A percentile compares a stretch with the other conserved stretches of the same genome.
Conservation (phyloP, 805 yeast species). For the Tetrapisispora arboricola region DNA sequence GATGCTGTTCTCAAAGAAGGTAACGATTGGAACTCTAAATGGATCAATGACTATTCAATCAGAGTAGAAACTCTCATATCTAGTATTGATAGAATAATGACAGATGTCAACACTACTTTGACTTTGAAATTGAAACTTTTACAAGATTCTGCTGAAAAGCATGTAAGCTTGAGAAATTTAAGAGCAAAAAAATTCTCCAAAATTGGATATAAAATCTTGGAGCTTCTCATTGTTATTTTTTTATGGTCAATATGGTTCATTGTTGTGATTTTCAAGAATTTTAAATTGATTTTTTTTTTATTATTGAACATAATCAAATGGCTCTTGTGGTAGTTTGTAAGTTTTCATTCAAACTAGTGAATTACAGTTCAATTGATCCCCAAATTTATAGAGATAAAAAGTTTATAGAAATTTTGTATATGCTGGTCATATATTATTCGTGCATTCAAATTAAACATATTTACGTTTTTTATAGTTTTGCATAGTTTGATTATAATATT, state of each 20-base stretch:
- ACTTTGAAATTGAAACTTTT: constrained; percentile 42
- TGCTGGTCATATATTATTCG: neutral
- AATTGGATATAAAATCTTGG: constrained; percentile 19
- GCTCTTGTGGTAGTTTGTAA: constrained; percentile 21
- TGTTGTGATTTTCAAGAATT: constrained; percentile 16
- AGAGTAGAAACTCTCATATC: constrained; percentile 52
- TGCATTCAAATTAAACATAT: constrained; percentile 1
- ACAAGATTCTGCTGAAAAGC: constrained; percentile 26
- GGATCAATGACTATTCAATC: constrained; percentile 34
- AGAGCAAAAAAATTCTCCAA: constrained; percentile 16
- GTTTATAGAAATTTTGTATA: no score
- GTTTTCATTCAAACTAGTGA: no score
- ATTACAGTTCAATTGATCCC: no score
- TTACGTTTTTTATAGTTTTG: neutral
- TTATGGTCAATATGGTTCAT: constrained; percentile 26
- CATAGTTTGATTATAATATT: neutral
- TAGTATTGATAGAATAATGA: constrained; percentile 55
- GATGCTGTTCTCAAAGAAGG: constrained; percentile 22
- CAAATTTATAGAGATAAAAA: no score
- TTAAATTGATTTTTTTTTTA: constrained; percentile 10
- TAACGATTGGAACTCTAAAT: constrained; percentile 24
- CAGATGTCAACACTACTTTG: constrained; percentile 64
- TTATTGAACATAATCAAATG: constrained; percentile 14
- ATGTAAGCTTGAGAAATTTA: constrained; percentile 18
- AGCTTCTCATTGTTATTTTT: constrained; percentile 19